Evolutionary conservation across 306 rosid genomes (phyloP), one percentile per base, ranked within the genome.

Genomic region (Castanea crenata): DNA sequence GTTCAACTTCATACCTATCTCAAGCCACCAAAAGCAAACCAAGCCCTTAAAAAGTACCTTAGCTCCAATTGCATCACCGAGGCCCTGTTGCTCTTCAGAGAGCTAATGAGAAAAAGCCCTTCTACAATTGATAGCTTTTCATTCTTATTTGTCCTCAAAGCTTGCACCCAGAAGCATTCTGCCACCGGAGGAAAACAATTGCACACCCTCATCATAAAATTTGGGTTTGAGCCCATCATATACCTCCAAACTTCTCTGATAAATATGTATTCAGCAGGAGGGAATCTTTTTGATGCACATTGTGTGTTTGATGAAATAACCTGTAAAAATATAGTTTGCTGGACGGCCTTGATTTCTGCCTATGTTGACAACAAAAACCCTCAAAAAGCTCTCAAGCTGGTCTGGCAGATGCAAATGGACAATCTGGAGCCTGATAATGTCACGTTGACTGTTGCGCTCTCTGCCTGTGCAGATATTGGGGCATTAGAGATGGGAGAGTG

Each of bases 311-410:
- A 83, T 41, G 84, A 85, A 87, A 87, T 89, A 35, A 81, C 82
- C 27, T 7, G 2, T 0, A 87, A 71, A 74, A 89, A 85, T 44
- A 21, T 72, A 12, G 63, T 89, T 13, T 87, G 87, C 74, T 86
- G 89, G 86, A 89, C 95, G 4, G 61, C 90, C 69, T 79, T 91
- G 87, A 86, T 91, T 79, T 85, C 87, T 63, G 92, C 90, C 20
- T 87, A 84, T 79, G 92, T 91, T 77, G 84, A 79, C 67, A 84
- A 91, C 55, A 82, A 77, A 51, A 80, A 67, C 64, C 87, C 92
- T 38, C 52, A 27, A 9, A 73, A 71, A 74, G 91, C 86, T 31
- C 86, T 91, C 18, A 75, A 86, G 49, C 25, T 87, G 59, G 87
- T 91, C 78, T 82, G 82, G 64, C 67, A 69, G 80, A 91, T 91